Percentiles rank a stretch among this genome's conserved stretches.
phyloP scores from a whole-genome alignment of 805 yeast genomes.

The Lipomyces sp. region DNA sequence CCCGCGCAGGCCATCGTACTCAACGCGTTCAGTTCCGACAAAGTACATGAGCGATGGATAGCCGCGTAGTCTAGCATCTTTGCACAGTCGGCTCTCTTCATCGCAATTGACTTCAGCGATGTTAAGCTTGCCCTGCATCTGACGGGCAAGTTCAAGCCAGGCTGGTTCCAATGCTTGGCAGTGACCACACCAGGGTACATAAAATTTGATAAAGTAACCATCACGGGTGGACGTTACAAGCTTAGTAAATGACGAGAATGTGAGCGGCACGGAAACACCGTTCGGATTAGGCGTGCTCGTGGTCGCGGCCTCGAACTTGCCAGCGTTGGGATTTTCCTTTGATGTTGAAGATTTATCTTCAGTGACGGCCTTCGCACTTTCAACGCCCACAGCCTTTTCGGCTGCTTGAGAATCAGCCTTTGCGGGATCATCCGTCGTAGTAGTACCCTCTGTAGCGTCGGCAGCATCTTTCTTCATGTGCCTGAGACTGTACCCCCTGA shows the following conservation, averaged over 20 bases:
- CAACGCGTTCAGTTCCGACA: constrained; percentile 40
- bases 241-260: constrained; percentile 40
- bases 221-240: constrained; percentile 42
- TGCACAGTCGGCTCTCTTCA: constrained; percentile 44
- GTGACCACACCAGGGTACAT: constrained; percentile 50
- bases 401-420: neutral
- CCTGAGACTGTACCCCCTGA: constrained; percentile 27
- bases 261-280: constrained; percentile 46
- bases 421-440: neutral
- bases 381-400: neutral
- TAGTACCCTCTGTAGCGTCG: neutral
- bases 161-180: constrained; percentile 47
- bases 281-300: constrained; percentile 41
- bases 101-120: constrained; percentile 52
- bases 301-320: constrained; percentile 15
- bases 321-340: neutral
- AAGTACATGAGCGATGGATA: constrained; percentile 43
- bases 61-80: constrained; percentile 42
- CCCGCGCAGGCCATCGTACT: constrained; percentile 44
- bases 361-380: neutral
- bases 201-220: constrained; percentile 51
- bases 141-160: constrained; percentile 47
- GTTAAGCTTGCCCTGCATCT: constrained; percentile 44
- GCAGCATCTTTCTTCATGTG: constrained; percentile 4
- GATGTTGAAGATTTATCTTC: neutral